Base-by-base conservation (phyloP, 148 eudicot genomes). In the Salicornia ramosissima region DNA sequence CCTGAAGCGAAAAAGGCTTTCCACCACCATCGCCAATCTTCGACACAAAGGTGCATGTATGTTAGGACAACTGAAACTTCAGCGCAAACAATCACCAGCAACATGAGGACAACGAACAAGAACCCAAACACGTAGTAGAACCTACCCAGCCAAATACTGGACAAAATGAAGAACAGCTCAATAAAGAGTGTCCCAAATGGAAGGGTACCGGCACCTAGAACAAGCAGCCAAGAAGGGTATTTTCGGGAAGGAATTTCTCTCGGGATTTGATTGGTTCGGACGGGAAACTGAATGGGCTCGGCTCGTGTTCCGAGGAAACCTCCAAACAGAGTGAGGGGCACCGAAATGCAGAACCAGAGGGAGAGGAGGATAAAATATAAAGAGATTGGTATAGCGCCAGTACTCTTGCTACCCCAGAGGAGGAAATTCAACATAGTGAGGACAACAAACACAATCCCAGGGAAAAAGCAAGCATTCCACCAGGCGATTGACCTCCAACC, bases 1-100 rank as follows among this genome's bases (percentile, higher is more conserved):
- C 91, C 91, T 0, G 91, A 81, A 19, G 87, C 86, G 59, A 64
- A 87, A 75, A 85, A 87, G 0, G 91, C 79, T 51, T 87, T 87
- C 91, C 91, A 87, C 91, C 91, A 87, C 91, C 91, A 87, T 56
- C 77, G 72, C 91, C 91, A 87, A 55, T 87, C 91, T 74, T 85
- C 89, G 30, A 83, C 85, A 34, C 91, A 85, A 5, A 87, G 83
- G 77, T 85, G 89, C 87, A 85, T 85, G 82, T 85, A 87, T 21
- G 89, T 87, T 14, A 85, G 79, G 56, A 85, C 87, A 31, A 87
- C 77, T 15, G 91, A 87, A 10, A 85, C 86, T 69, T 83, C 86
- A 21, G 84, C 89, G 62, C 86, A 85, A 15, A 87, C 87, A 4
- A 75, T 55, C 19, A 87, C 87, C 62, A 87, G 71, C 64, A 81